Evolutionary conservation across 1,284 basidiomycete species (phyloP).

Genomic region (Trichosporon faecale): DNA sequence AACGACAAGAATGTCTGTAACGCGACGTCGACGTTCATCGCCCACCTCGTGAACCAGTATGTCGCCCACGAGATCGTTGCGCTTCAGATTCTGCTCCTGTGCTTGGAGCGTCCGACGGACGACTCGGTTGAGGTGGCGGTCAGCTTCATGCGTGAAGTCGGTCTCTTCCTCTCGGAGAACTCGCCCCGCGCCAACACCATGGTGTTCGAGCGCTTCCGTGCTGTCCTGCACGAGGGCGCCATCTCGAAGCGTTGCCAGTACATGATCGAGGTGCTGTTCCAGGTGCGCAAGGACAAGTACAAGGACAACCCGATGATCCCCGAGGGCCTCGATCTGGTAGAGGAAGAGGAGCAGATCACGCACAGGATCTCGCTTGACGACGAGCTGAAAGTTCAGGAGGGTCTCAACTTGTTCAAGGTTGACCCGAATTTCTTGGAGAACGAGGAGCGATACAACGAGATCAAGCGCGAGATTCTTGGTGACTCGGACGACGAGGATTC

Average conservation of each 20-base stretch:
- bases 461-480: conserved; percentile 92
- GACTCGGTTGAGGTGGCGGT: conserved; percentile 98
- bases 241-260: conserved; percentile 97
- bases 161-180: conserved; percentile 89
- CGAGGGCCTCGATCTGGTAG: conserved; percentile 91
- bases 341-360: conserved; percentile 96
- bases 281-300: conserved; percentile 96
- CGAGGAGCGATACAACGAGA: conserved; percentile 87
- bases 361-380: conserved; percentile 90
- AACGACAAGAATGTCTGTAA: conserved; percentile 95
- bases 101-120: conserved; percentile 92
- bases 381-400: conserved; percentile 88
- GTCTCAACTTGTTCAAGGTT: conserved; percentile 92
- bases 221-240: conserved; percentile 88
- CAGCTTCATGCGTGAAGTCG: conserved; percentile 94
- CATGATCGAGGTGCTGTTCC: conserved; percentile 99
- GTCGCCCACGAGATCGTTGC: conserved; percentile 93
- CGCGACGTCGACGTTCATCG: conserved; percentile 92
- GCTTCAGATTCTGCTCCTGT: conserved; percentile 87
- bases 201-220: conserved; percentile 92
- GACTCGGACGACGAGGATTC: conserved; percentile 55
- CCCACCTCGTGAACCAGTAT: conserved; percentile 92
- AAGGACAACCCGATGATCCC: conserved; percentile 95
- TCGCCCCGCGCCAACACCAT: conserved; percentile 90
- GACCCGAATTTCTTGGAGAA: conserved; percentile 86